These are phyloP conservation scores for Pelargonium myrrhifolium DNA, from an alignment of 441 rosid genomes.

Conservation along the genomic window DNA sequence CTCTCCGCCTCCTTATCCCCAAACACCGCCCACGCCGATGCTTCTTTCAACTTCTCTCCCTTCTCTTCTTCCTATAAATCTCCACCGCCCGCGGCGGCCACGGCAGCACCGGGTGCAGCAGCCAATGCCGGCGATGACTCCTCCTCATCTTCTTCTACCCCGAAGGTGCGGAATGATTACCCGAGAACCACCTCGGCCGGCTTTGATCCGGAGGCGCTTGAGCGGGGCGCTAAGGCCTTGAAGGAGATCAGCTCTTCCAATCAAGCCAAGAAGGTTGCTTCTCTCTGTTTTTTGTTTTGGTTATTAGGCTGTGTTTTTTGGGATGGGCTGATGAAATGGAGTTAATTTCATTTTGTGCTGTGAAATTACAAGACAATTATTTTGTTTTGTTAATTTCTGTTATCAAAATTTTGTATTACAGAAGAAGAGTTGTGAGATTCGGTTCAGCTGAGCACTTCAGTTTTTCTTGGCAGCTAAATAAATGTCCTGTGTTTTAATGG, in stretches of 20 bases:
- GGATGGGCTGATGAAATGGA: neutral
- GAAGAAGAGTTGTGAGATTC: no score
- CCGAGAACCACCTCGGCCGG: constrained; percentile 90
- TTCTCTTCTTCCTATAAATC: neutral
- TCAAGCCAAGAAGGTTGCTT: constrained; percentile 66
- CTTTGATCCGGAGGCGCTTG: constrained; percentile 86
- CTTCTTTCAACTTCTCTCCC: neutral
- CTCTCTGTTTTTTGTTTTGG: neutral
- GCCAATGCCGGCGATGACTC: constrained; percentile 21
- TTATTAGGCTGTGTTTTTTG: neutral
- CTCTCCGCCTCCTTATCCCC: neutral
- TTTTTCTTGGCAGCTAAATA: no score
- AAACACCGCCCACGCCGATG: neutral
- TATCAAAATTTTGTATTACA: no score
- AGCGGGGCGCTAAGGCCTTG: constrained; percentile 75
- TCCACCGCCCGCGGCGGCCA: neutral
- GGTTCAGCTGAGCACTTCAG: no score
- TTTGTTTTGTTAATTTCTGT: no score
- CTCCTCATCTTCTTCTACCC: constrained; percentile 25
- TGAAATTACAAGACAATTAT: no score
- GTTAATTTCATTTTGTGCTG: no score
- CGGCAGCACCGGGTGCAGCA: neutral
- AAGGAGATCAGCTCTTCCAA: constrained; percentile 56
- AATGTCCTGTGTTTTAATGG: no score
- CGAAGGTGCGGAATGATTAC: constrained; percentile 50